Percentiles rank a stretch among this genome's conserved stretches.
Conservation (phyloP, 2,329 filamentous ascomycete genomes). For the Colletotrichum godetiae region DNA sequence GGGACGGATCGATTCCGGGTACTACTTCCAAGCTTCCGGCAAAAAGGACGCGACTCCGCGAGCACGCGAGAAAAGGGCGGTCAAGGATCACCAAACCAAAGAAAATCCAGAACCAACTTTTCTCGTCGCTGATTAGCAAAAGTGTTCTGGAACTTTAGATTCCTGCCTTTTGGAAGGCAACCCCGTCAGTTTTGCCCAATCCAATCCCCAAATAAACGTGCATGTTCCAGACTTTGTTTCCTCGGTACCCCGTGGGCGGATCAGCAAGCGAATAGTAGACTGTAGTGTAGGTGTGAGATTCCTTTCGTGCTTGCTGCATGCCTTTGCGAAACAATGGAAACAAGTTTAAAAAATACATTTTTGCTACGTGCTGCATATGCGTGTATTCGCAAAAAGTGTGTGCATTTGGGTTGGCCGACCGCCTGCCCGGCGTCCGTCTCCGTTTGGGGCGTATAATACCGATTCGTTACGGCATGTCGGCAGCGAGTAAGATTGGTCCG, state of each 20-base stretch:
- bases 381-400: background rate
- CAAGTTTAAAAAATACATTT: background rate
- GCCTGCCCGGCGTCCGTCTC: background rate
- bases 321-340: background rate
- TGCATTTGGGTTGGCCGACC: background rate
- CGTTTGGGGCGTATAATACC: background rate
- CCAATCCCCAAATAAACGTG: background rate
- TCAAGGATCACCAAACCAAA: background rate
- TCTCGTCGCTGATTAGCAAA: background rate
- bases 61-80: conserved; percentile 4
- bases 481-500: background rate
- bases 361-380: background rate
- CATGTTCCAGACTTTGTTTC: background rate
- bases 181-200: background rate
- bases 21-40: background rate
- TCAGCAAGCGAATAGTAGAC: background rate
- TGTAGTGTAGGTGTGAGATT: background rate
- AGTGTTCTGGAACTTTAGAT: background rate
- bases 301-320: background rate
- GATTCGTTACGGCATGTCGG: background rate
- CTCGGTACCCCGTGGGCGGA: background rate
- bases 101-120: background rate
- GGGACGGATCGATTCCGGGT: background rate
- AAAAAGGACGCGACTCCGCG: background rate
- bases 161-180: background rate